A percentile compares a stretch with the other conserved stretches of the same genome.
phyloP scores from a whole-genome alignment of 2,329 filamentous ascomycete genomes.

The Paraphoma chrysanthemicola region DNA sequence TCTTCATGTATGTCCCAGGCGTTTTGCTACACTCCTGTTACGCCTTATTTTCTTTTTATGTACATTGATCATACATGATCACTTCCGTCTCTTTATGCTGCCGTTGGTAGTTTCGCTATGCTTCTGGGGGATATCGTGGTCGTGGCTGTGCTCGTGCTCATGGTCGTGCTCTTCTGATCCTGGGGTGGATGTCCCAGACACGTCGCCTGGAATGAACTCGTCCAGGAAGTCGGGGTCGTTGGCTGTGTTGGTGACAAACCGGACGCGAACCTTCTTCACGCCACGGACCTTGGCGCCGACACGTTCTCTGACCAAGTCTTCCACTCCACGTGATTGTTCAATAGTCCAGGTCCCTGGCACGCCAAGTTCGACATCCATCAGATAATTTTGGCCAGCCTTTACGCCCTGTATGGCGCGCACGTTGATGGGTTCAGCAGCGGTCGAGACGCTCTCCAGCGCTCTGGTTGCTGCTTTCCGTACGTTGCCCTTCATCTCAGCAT shows the following conservation, averaged over 20 bases:
- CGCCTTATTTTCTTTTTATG: slow-evolving; percentile 26
- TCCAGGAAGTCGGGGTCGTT: slow-evolving; percentile 69
- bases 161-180: slow-evolving; percentile 37
- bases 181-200: slow-evolving; percentile 36
- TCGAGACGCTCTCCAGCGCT: slow-evolving; percentile 48
- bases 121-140: slow-evolving; percentile 28
- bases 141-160: slow-evolving; percentile 37
- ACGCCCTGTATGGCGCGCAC: slow-evolving; percentile 83
- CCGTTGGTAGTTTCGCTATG: slow-evolving; percentile 25
- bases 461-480: slow-evolving; percentile 68
- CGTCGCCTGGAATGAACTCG: slow-evolving; percentile 61
- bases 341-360: slow-evolving; percentile 81
- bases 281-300: slow-evolving; percentile 82
- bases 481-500: slow-evolving; percentile 78
- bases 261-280: slow-evolving; percentile 80
- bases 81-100: slow-evolving; percentile 28
- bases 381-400: slow-evolving; percentile 95
- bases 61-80: slow-evolving; percentile 26
- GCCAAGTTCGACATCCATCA: slow-evolving; percentile 86
- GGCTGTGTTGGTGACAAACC: slow-evolving; percentile 77
- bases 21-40: slow-evolving; percentile 25
- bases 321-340: slow-evolving; percentile 71
- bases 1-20: slow-evolving; percentile 20
- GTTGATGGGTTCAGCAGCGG: slow-evolving; percentile 66
- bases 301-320: slow-evolving; percentile 74